Percentiles rank a stretch among this genome's conserved stretches.
These are phyloP conservation scores for Emmonsiellopsis sp. DNA, from an alignment of 2,329 filamentous ascomycete species.

Conservation along the genomic window DNA sequence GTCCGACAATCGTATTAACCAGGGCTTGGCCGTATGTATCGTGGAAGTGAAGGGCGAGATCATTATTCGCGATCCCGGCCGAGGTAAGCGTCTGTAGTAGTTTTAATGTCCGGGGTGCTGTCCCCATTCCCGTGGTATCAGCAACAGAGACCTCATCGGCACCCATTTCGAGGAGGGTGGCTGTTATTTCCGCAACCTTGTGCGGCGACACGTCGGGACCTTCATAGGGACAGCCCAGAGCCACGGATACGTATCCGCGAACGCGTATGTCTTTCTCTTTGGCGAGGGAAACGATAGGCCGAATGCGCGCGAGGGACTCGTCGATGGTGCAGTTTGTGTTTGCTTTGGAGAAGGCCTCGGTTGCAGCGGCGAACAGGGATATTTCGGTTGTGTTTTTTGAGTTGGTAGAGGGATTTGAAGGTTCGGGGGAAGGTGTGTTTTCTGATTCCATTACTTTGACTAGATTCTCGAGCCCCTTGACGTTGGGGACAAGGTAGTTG, in stretches of 20 bases:
- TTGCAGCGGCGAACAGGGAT: slow-evolving; percentile 57
- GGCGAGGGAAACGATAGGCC: slow-evolving; percentile 48
- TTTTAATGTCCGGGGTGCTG: slow-evolving; percentile 50
- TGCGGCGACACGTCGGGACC: slow-evolving; percentile 52
- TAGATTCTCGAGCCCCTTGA: slow-evolving; percentile 52
- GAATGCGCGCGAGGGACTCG: slow-evolving; percentile 51
- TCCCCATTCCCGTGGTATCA: slow-evolving; percentile 61
- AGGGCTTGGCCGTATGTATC: slow-evolving; percentile 59
- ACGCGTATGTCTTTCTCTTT: slow-evolving; percentile 49
- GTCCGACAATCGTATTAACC: slow-evolving; percentile 52
- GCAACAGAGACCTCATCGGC: slow-evolving; percentile 58
- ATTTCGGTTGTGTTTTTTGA: slow-evolving; percentile 42
- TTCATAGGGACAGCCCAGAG: slow-evolving; percentile 58
- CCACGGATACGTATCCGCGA: slow-evolving; percentile 57
- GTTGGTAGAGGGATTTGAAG: slow-evolving; percentile 20
- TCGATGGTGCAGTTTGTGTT: slow-evolving; percentile 59
- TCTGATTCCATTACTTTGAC: slow-evolving; percentile 43
- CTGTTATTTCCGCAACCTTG: slow-evolving; percentile 53
- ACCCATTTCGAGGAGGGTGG: slow-evolving; percentile 54
- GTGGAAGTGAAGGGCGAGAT: slow-evolving; percentile 57
- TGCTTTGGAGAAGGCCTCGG: slow-evolving; percentile 54
- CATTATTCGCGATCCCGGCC: slow-evolving; percentile 51
- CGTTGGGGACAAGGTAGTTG: slow-evolving; percentile 58
- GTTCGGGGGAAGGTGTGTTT: slow-evolving; percentile 18
- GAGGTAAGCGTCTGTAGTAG: slow-evolving; percentile 50